Evolutionary conservation across 2,329 filamentous ascomycete species (phyloP).

Genomic region (Aspergillus melleus): DNA sequence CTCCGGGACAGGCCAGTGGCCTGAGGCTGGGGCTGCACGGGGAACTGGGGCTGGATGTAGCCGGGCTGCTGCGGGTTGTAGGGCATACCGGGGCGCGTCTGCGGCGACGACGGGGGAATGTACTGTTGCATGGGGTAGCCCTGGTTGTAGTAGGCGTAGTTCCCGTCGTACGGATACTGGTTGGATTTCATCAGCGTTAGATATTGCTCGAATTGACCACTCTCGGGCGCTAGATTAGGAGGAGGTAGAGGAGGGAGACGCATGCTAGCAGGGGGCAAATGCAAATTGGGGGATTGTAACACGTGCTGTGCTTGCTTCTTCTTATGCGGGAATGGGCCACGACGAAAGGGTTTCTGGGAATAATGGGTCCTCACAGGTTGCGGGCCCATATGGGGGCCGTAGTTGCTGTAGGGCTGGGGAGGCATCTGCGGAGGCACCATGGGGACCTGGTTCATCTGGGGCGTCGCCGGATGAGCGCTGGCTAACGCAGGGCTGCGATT

Average conservation of each 20-base stretch:
- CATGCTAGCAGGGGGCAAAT: conserved; percentile 15
- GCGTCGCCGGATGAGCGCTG: conserved; percentile 66
- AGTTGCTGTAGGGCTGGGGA: conserved; percentile 59
- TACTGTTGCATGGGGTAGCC: conserved; percentile 42
- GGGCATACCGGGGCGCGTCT: conserved; percentile 50
- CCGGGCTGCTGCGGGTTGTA: conserved; percentile 49
- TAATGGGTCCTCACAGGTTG: conserved; percentile 60
- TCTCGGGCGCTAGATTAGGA: conserved; percentile 68
- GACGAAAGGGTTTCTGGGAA: conserved; percentile 31
- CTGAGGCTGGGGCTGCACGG: conserved; percentile 52
- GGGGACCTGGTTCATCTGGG: conserved; percentile 70
- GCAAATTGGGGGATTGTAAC: conserved; percentile 24
- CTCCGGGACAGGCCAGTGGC: conserved; percentile 76
- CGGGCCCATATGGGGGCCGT: conserved; percentile 57
- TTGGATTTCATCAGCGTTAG: conserved; percentile 62
- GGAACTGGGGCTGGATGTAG: conserved; percentile 56
- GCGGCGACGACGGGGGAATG: conserved; percentile 48
- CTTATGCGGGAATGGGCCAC: conserved; percentile 37
- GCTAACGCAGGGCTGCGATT: conserved; percentile 66
- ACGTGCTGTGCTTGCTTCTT: conserved; percentile 30
- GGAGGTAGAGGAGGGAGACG: conserved; percentile 34
- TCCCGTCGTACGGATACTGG: conserved; percentile 58
- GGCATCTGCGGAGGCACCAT: conserved; percentile 66
- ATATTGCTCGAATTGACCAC: conserved; percentile 69
- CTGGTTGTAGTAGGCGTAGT: conserved; percentile 44